These are phyloP conservation scores for Calonectria pauciramosa DNA, from an alignment of 2,329 filamentous ascomycete species.

Conservation along the genomic window DNA sequence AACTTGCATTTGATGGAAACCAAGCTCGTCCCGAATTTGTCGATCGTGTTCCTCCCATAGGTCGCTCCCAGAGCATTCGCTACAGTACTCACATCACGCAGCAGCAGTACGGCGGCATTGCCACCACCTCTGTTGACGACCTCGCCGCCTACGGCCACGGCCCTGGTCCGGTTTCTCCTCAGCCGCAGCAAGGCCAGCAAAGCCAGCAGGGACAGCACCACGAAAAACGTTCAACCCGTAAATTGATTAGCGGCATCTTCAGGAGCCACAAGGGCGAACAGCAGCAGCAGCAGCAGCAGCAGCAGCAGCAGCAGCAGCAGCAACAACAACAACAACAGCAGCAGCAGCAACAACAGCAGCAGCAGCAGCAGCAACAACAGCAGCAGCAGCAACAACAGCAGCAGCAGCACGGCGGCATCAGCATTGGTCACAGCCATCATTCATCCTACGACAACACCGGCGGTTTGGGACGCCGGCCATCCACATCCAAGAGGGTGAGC, in stretches of 20 bases:
- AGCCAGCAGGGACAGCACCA: slow-evolving; percentile 51
- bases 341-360: slow-evolving; percentile 46
- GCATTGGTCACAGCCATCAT: slow-evolving; percentile 44
- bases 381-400: slow-evolving; percentile 51
- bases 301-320: slow-evolving; percentile 56
- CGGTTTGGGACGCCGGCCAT: slow-evolving; percentile 66
- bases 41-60: slow-evolving; percentile 55
- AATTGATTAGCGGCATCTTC: slow-evolving; percentile 31
- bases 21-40: slow-evolving; percentile 59
- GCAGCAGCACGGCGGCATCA: slow-evolving; percentile 48
- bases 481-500: slow-evolving; percentile 72
- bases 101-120: slow-evolving; percentile 51
- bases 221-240: slow-evolving; percentile 29
- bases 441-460: slow-evolving; percentile 62
- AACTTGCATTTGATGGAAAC: slow-evolving; percentile 50
- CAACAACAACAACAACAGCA: slow-evolving; percentile 46
- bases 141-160: slow-evolving; percentile 46
- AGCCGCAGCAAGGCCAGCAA: slow-evolving; percentile 47
- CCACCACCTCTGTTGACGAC: slow-evolving; percentile 59
- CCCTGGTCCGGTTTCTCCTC: slow-evolving; percentile 23
- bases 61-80: slow-evolving; percentile 67
- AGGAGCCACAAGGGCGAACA: slow-evolving; percentile 37
- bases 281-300: slow-evolving; percentile 48
- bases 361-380: slow-evolving; percentile 52
- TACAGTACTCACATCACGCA: slow-evolving; percentile 53